phyloP scores from a whole-genome alignment of 1,284 basidiomycete genomes.

The Apiotrichum sp. region DNA sequence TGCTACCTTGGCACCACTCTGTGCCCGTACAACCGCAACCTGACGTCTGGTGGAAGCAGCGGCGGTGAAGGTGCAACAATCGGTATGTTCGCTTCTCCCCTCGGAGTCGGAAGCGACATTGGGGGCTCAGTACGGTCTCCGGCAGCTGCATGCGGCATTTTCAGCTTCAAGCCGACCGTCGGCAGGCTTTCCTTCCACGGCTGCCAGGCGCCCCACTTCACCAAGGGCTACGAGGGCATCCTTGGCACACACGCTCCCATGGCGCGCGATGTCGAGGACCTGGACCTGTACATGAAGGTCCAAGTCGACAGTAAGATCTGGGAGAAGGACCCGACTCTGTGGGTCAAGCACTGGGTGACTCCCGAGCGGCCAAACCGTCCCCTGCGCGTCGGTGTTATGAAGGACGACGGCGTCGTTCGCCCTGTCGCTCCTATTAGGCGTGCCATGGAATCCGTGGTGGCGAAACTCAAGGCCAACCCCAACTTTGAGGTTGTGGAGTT shows the following conservation, averaged over 20 bases:
- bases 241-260: conserved; percentile 37
- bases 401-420: conserved; percentile 43
- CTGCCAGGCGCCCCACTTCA: conserved; percentile 15
- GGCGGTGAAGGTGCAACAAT: conserved; percentile 49
- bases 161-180: conserved; percentile 38
- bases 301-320: conserved; percentile 27
- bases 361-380: conserved; percentile 3
- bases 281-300: conserved; percentile 37
- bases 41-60: conserved; percentile 43
- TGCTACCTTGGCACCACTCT: conserved; percentile 37
- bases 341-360: neutral
- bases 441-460: conserved; percentile 34
- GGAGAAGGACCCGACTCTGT: conserved; percentile 20
- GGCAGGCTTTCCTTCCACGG: conserved; percentile 37
- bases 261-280: conserved; percentile 33
- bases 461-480: conserved; percentile 23
- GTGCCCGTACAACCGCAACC: conserved; percentile 44
- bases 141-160: conserved; percentile 36
- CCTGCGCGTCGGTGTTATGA: conserved; percentile 42
- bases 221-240: conserved; percentile 34
- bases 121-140: conserved; percentile 41
- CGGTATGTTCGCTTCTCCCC: conserved; percentile 30
- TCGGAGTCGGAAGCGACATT: conserved; percentile 45
- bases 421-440: conserved; percentile 43
- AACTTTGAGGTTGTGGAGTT: conserved; percentile 31